These are phyloP conservation scores for Agarophyton chilense DNA, from an alignment of 23 red algal genomes.

Conservation along the genomic window DNA sequence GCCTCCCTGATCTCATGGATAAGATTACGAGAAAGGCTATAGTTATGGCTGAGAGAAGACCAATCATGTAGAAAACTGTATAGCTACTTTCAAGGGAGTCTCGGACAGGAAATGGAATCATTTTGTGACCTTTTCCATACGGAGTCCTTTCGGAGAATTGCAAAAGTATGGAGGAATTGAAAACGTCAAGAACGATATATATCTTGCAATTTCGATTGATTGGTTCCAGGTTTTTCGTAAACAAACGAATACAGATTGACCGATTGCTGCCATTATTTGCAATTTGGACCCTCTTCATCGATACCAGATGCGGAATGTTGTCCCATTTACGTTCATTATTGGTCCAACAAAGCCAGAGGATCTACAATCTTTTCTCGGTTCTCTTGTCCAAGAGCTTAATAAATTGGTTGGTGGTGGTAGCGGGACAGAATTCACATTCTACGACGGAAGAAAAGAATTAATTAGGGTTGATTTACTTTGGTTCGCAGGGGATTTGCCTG, in stretches of 20 bases:
- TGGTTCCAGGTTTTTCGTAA: conserved; percentile 14
- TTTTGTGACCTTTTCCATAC: conserved; percentile 2
- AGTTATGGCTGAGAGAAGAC: neutral
- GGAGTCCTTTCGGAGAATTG: neutral
- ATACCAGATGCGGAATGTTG: neutral
- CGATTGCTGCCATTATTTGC: conserved; percentile 6
- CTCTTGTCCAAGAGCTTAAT: neutral
- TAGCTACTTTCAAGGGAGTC: conserved; percentile 5
- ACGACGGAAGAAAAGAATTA: neutral
- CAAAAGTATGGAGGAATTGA: neutral
- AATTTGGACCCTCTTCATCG: neutral
- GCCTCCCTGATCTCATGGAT: neutral
- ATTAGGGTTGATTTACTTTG: neutral
- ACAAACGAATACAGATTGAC: neutral
- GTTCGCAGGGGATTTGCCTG: neutral
- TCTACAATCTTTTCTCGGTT: conserved; percentile 2
- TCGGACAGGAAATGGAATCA: neutral
- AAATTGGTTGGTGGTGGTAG: neutral
- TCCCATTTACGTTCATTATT: too few relatives aligned
- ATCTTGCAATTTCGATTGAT: neutral
- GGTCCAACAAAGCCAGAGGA: neutral
- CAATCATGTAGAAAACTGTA: neutral
- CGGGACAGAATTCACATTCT: neutral
- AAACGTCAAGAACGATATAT: neutral
- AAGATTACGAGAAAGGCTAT: neutral